A percentile compares a stretch with the other conserved stretches of the same genome.
These are phyloP conservation scores for Colletotrichum spaethianum DNA, from an alignment of 2,329 filamentous ascomycete genomes.

Conservation along the genomic window DNA sequence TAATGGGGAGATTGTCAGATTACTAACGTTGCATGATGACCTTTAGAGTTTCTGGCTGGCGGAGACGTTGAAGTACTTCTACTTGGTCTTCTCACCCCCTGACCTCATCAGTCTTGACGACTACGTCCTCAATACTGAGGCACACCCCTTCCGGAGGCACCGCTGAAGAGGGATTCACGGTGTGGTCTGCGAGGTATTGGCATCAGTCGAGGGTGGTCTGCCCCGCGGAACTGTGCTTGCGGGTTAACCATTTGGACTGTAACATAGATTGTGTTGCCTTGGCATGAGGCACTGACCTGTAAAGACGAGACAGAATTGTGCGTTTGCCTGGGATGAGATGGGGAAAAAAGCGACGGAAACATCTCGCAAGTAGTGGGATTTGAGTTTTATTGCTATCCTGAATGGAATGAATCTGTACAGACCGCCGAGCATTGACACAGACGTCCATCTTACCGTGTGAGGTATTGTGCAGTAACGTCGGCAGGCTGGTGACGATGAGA, in stretches of 20 bases:
- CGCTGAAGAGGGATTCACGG: neutral
- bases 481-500: neutral
- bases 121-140: slow-evolving; percentile 73
- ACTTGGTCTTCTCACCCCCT: slow-evolving; percentile 77
- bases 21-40: neutral
- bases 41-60: slow-evolving; percentile 80
- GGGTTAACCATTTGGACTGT: no score
- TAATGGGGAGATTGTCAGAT: slow-evolving; percentile 30
- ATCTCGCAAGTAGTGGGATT: neutral
- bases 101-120: slow-evolving; percentile 76
- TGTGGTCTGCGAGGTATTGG: neutral
- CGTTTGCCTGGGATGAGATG: neutral
- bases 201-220: neutral
- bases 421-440: neutral
- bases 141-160: slow-evolving; percentile 57
- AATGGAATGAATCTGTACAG: neutral
- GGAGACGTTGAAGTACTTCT: slow-evolving; percentile 84
- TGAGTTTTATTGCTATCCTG: neutral
- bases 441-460: neutral
- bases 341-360: neutral
- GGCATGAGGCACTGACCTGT: neutral
- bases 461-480: neutral
- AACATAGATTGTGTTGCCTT: no score
- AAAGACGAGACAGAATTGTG: neutral
- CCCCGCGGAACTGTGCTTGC: no score